Base-by-base conservation (phyloP, 225 moss, liverwort and hornwort genomes). In the Lunularia cruciata region DNA sequence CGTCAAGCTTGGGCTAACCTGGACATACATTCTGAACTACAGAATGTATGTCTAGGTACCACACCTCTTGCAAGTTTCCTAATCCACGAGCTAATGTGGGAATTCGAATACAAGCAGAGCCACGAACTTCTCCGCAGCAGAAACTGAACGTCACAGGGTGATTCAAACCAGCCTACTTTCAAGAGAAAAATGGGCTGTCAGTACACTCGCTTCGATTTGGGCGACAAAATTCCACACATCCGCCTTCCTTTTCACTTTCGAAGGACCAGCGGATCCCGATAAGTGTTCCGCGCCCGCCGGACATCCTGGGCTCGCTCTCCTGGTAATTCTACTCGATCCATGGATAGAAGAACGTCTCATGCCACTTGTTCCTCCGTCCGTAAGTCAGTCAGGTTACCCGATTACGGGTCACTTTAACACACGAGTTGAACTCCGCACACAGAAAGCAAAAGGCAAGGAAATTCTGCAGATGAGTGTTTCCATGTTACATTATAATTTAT, bases 1-100 rank as follows among this genome's bases (percentile, higher is more conserved):
- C 47, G 64, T 53, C 68, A 72, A 45, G 48, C 72, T 78, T 63
- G 74, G 78, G 78, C 77, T 69, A 71, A 77, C 66, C 78, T 78
- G 82, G 69, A 75, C 82, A 78, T 83, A 83, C 82, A 83, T 83
- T 72, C 78, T 83, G 71, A 35, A 57, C 56, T 13, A 55, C 60
- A 68, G 81, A 78, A 83, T 75, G 82, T 77, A 74, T 57, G 77
- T 63, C 74, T 65, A 56, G 51, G 60, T 34, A 60, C 49, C n/a
- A 57, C 51, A 43, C 45, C 54, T 19, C 62, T 64, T 30, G 30
- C 13, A 64, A 46, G 28, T 22, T 64, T 64, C 46, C 15, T 27
- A 40, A 61, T 10, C 23, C 61, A 36, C 39, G 61, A 26, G 20
- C 22, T 23, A 37, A 38, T 61, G 10, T 0, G 52, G 23, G 52